phyloP scores from a whole-genome alignment of 345 rosid species.

The Sapria himalayana region DNA sequence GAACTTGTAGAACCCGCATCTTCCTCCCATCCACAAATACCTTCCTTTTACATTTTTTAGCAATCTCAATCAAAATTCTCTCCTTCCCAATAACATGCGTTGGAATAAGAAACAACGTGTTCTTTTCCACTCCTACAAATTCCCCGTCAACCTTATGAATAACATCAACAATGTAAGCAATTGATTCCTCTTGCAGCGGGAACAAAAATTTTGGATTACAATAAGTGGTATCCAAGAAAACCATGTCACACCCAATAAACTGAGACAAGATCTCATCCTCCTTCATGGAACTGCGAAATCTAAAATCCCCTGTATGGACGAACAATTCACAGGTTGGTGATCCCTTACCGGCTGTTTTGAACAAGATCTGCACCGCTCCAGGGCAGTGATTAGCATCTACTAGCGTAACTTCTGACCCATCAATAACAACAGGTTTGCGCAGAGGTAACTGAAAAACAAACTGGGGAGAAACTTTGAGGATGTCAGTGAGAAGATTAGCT shows the following conservation, averaged over 20 bases:
- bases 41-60: conserved; percentile 33
- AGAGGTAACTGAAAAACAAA: conserved; percentile 35
- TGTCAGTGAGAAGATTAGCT: conserved; percentile 28
- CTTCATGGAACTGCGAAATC: conserved; percentile 35
- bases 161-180: conserved; percentile 41
- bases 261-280: conserved; percentile 19
- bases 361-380: conserved; percentile 71
- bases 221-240: conserved; percentile 72
- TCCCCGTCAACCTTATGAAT: conserved; percentile 29
- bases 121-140: conserved; percentile 10
- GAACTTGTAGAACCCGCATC: conserved; percentile 34
- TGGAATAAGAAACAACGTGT: conserved; percentile 66
- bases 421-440: conserved; percentile 19
- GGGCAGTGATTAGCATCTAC: conserved; percentile 85
- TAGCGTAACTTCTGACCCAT: conserved; percentile 43
- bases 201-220: conserved; percentile 64
- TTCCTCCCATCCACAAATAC: conserved; percentile 49
- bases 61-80: conserved; percentile 54
- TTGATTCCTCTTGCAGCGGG: conserved; percentile 51
- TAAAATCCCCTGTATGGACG: conserved; percentile 76
- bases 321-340: conserved; percentile 21
- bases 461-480: conserved; percentile 31
- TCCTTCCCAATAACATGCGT: conserved; percentile 85
- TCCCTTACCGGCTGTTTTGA: conserved; percentile 21
- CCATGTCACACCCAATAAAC: conserved; percentile 49